phyloP scores from a whole-genome alignment of 495 filamentous ascomycete species.

The Staphylotrichum longicolle region DNA sequence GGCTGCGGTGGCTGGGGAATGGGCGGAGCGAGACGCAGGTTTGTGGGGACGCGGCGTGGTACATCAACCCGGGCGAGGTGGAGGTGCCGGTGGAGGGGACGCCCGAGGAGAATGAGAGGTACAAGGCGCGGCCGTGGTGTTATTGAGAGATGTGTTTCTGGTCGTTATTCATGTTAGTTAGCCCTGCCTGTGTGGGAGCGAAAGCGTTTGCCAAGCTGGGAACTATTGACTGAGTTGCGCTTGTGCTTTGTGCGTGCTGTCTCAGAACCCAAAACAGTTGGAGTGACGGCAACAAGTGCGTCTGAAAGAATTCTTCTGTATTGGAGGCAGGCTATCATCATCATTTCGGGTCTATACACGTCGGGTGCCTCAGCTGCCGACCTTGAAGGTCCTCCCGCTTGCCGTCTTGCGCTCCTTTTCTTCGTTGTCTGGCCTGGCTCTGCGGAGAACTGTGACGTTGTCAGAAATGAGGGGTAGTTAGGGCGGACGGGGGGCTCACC shows the following conservation, averaged over 20 bases:
- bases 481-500: constrained; percentile 44
- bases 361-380: constrained; percentile 23
- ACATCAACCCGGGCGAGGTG: constrained; percentile 47
- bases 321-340: constrained; percentile 13
- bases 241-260: no score
- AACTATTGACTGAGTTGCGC: no score
- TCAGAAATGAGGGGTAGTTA: constrained; percentile 1
- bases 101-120: constrained; percentile 46
- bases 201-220: no score
- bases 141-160: constrained; percentile 30
- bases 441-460: constrained; percentile 65
- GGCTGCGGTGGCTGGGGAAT: constrained; percentile 50
- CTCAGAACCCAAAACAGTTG: no score
- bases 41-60: constrained; percentile 49
- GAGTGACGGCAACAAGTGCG: no score
- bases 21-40: constrained; percentile 49
- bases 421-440: constrained; percentile 90
- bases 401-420: constrained; percentile 98
- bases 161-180: no score
- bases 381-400: constrained; percentile 90
- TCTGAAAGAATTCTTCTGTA: background rate
- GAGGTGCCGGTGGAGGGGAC: constrained; percentile 39
- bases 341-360: constrained; percentile 10
- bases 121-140: constrained; percentile 47
- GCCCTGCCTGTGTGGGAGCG: no score